These are phyloP conservation scores for Phallus indusiatus DNA, from an alignment of 768 basidiomycete genomes.

Conservation along the genomic window DNA sequence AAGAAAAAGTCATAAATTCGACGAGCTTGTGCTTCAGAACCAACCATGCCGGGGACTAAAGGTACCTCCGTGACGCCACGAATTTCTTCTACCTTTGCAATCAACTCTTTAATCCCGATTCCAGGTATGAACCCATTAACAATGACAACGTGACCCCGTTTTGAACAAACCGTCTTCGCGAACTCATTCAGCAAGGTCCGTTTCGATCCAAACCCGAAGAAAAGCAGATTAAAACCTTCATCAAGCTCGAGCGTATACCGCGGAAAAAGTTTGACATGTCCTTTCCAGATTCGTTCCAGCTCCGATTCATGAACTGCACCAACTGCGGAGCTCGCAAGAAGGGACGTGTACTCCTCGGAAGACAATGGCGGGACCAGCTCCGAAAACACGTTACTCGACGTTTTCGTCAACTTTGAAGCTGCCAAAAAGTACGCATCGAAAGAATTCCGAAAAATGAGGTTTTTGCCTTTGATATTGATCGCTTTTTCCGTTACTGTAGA, in stretches of 20 bases:
- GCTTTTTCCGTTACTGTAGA: constrained; percentile 1
- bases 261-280: constrained; percentile 29
- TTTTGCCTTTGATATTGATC: constrained; percentile 1
- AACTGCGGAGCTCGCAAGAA: constrained; percentile 11
- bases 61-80: constrained; percentile 32
- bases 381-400: constrained; percentile 76
- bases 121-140: constrained; percentile 71
- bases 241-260: constrained; percentile 63
- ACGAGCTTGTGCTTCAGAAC: constrained; percentile 52
- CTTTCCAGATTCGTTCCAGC: constrained; percentile 10
- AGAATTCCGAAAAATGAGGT: constrained; percentile 44
- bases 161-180: constrained; percentile 45
- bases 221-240: constrained; percentile 80
- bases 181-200: constrained; percentile 66
- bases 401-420: constrained; percentile 51
- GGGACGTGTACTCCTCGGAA: constrained; percentile 43
- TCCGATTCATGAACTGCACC: constrained; percentile 21
- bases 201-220: constrained; percentile 90
- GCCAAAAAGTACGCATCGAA: constrained; percentile 84
- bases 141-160: constrained; percentile 62
- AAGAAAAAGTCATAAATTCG: constrained; percentile 59
- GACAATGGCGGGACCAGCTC: constrained; percentile 61
- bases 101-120: constrained; percentile 57
- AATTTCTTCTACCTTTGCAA: constrained; percentile 47
- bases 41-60: constrained; percentile 22